Percentiles rank a stretch among this genome's conserved stretches.
Conservation (phyloP, 2,329 filamentous ascomycete genomes). For the Sphaerulina vaccinii region DNA sequence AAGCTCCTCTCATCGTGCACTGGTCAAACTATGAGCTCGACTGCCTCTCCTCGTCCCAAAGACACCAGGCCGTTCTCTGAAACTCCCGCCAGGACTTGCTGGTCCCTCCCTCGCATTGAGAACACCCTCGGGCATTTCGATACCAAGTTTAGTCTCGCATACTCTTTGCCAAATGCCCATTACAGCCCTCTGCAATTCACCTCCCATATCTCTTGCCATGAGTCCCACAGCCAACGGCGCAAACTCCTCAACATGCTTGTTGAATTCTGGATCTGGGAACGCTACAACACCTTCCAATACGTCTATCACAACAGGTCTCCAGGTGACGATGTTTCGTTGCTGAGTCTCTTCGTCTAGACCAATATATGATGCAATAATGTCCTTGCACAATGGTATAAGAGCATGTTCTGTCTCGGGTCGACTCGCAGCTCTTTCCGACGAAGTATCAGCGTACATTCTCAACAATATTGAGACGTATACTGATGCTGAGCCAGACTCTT, state of each 20-base stretch:
- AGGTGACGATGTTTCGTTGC: constrained; percentile 93
- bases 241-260: constrained; percentile 75
- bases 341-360: constrained; percentile 92
- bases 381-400: constrained; percentile 88
- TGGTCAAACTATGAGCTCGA: constrained; percentile 15
- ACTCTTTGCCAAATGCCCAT: constrained; percentile 76
- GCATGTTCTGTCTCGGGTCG: constrained; percentile 84
- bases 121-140: constrained; percentile 36
- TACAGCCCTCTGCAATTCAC: constrained; percentile 75
- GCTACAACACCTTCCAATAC: constrained; percentile 89
- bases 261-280: constrained; percentile 79
- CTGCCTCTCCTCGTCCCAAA: constrained; percentile 31
- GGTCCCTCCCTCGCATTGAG: constrained; percentile 9
- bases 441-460: constrained; percentile 92
- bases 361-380: constrained; percentile 85
- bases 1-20: constrained; percentile 1
- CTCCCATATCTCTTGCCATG: constrained; percentile 69
- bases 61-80: constrained; percentile 13
- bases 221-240: constrained; percentile 84
- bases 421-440: constrained; percentile 75
- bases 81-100: constrained; percentile 26
- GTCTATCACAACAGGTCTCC: constrained; percentile 95
- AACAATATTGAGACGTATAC: constrained; percentile 96
- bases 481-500: constrained; percentile 87
- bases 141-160: constrained; percentile 67